Base-by-base conservation (phyloP, 768 basidiomycete genomes). In the Mycena venus region DNA sequence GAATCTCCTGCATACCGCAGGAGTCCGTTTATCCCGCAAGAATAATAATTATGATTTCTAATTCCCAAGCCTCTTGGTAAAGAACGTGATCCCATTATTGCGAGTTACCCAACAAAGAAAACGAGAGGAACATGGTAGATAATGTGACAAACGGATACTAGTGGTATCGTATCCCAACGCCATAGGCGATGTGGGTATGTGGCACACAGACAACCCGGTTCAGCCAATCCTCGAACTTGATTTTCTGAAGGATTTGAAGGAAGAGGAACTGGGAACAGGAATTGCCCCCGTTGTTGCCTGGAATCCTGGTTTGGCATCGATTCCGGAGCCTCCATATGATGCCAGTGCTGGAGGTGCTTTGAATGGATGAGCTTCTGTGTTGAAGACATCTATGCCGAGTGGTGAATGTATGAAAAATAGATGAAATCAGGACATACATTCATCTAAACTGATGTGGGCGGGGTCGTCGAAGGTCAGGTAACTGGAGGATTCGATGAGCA, bases 11-110 rank as follows among this genome's bases (percentile, higher is more conserved):
- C 93, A 4, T 91, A 91, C 74, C 92, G 93, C 71, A 88, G 89
- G 66, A 94, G 91, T 78, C 95, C 95, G n/a, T 95, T 96, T 82
- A 87, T 92, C 68, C 93, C 95, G 76, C 88, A 88, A 80, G 94
- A 94, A 82, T 90, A 85, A 83, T 79, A 34, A 34, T 67, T 60
- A 23, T 38, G 21, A 12, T 29, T 29, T 51, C 58, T 61, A 47
- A 58, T 65, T 23, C 38, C 3, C 23, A 25, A 51, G 9, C 55
- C 31, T 31, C 47, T 9, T 17, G 47, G n/a, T n/a, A 49, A 49
- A 49, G 4, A 49, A 49, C 36, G 36, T 38, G n/a, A n/a, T n/a
- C n/a, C n/a, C n/a, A n/a, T n/a, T n/a, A 38, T 5, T 38, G 36
- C 36, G 36, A 38, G 36, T 38, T 38, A 38, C 36, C 36, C 36